phyloP scores from a whole-genome alignment of 441 rosid genomes.

The Syzygium malaccense region DNA sequence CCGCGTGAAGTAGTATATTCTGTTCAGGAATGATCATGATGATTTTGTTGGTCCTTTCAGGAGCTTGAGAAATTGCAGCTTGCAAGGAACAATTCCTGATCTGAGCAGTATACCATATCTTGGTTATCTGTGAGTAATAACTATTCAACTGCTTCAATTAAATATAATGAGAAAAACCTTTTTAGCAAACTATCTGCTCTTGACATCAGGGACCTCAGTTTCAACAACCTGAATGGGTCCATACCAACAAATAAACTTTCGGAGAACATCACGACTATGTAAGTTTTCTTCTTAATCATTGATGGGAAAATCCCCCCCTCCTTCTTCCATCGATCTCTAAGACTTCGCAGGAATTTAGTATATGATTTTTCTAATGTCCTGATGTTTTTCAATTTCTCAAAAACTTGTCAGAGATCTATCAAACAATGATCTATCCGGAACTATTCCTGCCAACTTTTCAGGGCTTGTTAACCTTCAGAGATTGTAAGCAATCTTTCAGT shows the following conservation, averaged over 20 bases:
- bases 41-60: constrained; percentile 34
- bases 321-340: not conserved
- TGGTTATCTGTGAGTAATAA: constrained; percentile 72
- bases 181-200: not conserved
- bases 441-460: constrained; percentile 62
- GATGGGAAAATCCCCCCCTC: not conserved
- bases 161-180: not conserved
- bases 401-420: constrained; percentile 59
- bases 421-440: constrained; percentile 67
- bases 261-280: constrained; percentile 78
- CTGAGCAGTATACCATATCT: constrained; percentile 66
- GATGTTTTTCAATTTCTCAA: constrained; percentile 2
- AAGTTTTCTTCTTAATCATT: constrained; percentile 23
- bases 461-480: constrained; percentile 64
- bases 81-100: constrained; percentile 87
- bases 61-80: constrained; percentile 85
- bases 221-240: constrained; percentile 68
- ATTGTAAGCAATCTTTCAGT: constrained; percentile 41
- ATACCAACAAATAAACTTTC: constrained; percentile 67
- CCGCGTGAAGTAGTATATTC: not conserved
- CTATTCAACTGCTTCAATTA: not conserved
- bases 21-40: not conserved
- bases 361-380: constrained; percentile 2
- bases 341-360: not conserved
- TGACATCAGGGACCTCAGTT: constrained; percentile 74